phyloP scores from a whole-genome alignment of 805 yeast genomes.

The Yarrowia sp. region DNA sequence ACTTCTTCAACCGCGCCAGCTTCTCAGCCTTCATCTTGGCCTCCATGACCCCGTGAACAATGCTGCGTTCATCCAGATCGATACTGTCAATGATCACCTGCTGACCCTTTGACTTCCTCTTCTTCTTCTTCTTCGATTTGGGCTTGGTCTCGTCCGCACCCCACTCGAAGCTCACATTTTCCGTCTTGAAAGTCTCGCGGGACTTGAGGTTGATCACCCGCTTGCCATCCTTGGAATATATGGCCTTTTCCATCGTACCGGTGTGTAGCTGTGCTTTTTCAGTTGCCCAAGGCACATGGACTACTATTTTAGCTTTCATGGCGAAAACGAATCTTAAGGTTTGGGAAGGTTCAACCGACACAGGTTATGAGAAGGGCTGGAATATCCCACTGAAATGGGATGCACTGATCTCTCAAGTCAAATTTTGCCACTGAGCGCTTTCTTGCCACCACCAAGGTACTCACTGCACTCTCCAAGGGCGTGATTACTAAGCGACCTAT shows the following conservation, averaged over 20 bases:
- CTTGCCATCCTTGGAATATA: slow-evolving; percentile 37
- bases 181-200: slow-evolving; percentile 39
- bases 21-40: slow-evolving; percentile 28
- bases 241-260: slow-evolving; percentile 35
- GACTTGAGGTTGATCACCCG: slow-evolving; percentile 35
- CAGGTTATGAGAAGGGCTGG: slow-evolving; percentile 6
- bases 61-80: slow-evolving; percentile 27
- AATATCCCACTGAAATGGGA: too few species aligned
- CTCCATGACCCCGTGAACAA: slow-evolving; percentile 30
- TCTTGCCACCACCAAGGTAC: slow-evolving; percentile 1
- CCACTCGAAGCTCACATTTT: slow-evolving; percentile 32
- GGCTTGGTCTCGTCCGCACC: slow-evolving; percentile 27
- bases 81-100: slow-evolving; percentile 28
- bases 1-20: slow-evolving; percentile 5
- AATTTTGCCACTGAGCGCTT: neutral
- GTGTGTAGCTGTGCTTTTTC: slow-evolving; percentile 22
- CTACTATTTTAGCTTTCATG: slow-evolving; percentile 21
- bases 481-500: neutral
- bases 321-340: slow-evolving; percentile 21
- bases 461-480: too few species aligned
- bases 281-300: slow-evolving; percentile 11
- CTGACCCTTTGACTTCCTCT: slow-evolving; percentile 49
- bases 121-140: slow-evolving; percentile 47
- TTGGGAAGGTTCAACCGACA: slow-evolving; percentile 17
- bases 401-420: too few species aligned